A percentile compares a stretch with the other conserved stretches of the same genome.
Conservation (phyloP, 2,329 filamentous ascomycete species). For the Fusarium sp. region DNA sequence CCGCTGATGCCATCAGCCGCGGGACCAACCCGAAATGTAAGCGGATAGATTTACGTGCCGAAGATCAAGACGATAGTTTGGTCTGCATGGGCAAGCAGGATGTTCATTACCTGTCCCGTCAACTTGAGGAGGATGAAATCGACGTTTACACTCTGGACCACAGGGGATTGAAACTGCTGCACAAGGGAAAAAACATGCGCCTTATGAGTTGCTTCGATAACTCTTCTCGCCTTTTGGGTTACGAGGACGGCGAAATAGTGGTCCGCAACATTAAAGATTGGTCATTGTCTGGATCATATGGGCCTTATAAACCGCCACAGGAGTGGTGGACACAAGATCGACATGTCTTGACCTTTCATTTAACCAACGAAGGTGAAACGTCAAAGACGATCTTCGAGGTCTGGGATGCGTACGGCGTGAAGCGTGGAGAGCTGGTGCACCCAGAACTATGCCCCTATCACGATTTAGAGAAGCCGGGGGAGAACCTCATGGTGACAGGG, state of each 20-base stretch:
- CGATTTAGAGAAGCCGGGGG: background rate
- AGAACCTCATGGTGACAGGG: background rate
- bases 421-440: background rate
- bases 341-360: background rate
- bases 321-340: background rate
- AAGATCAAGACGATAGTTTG: background rate
- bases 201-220: background rate
- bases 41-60: background rate
- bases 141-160: background rate
- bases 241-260: background rate
- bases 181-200: background rate
- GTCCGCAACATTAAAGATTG: constrained; percentile 10
- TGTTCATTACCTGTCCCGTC: background rate
- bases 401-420: constrained; percentile 8
- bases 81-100: background rate
- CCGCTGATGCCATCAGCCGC: constrained; percentile 1
- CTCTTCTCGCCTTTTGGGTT: background rate
- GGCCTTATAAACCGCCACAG: background rate
- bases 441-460: no score
- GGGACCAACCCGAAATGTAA: background rate
- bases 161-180: background rate
- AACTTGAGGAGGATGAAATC: background rate
- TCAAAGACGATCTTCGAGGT: constrained; percentile 1
- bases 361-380: no score
- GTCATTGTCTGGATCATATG: background rate